Percentiles rank a stretch among this genome's conserved stretches.
These are phyloP conservation scores for Gnomoniopsis sp. DNA, from an alignment of 2,329 filamentous ascomycete genomes.

Conservation along the genomic window DNA sequence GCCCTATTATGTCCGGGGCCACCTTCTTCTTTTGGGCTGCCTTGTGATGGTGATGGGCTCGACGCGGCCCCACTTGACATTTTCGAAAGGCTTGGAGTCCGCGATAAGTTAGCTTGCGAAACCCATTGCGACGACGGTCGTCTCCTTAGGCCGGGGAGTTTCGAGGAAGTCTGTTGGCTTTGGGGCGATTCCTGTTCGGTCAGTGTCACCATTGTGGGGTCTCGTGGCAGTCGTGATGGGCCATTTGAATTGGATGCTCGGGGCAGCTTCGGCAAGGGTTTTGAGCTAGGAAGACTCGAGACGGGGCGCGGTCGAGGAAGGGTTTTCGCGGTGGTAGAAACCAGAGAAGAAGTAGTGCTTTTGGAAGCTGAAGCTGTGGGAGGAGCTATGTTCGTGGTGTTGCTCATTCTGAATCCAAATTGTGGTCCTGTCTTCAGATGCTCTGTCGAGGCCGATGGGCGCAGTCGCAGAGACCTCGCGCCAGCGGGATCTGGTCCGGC, in stretches of 20 bases:
- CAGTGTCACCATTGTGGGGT: slow-evolving; percentile 12
- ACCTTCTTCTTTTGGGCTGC: slow-evolving; percentile 7
- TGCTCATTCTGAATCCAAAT: slow-evolving; percentile 3
- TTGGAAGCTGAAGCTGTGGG: slow-evolving; percentile 3
- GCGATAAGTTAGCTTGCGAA: not conserved
- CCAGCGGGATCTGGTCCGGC: not conserved
- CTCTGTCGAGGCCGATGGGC: slow-evolving; percentile 14
- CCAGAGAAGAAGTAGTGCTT: not conserved
- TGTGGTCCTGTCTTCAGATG: slow-evolving; percentile 1
- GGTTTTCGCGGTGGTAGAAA: not conserved
- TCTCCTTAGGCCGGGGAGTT: slow-evolving; percentile 9
- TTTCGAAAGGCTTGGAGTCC: slow-evolving; percentile 11
- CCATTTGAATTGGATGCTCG: not conserved
- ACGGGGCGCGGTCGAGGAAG: slow-evolving; percentile 8
- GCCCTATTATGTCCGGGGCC: not conserved
- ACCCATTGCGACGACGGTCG: slow-evolving; percentile 7
- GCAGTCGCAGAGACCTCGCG: slow-evolving; percentile 3
- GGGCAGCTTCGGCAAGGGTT: slow-evolving; percentile 3
- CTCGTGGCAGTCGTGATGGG: slow-evolving; percentile 8
- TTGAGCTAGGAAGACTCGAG: slow-evolving; percentile 13
- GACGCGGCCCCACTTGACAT: slow-evolving; percentile 4
- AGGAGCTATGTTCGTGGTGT: not conserved
- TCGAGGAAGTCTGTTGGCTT: not conserved
- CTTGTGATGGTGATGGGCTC: slow-evolving; percentile 5
- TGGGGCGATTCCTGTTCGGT: slow-evolving; percentile 5